Percentiles rank a stretch among this genome's conserved stretches.
Conservation (phyloP, 1,139 yeast species). For the Pneumocystis jirovecii region DNA sequence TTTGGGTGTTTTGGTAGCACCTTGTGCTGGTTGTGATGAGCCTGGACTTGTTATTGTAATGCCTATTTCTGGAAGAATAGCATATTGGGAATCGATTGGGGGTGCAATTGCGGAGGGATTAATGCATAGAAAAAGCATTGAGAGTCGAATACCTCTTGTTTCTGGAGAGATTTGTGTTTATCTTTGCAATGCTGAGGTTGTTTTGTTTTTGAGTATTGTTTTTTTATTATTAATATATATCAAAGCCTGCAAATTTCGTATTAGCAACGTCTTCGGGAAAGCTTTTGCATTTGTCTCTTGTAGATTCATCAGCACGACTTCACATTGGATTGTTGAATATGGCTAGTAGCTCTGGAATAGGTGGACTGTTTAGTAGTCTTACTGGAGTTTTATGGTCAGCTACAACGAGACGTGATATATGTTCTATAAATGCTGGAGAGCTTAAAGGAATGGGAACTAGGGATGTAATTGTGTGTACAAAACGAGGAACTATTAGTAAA, state of each 20-base stretch:
- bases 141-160: slow-evolving; percentile 26
- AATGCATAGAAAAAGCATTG: slow-evolving; percentile 28
- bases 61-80: slow-evolving; percentile 39
- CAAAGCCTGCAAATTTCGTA: slow-evolving; percentile 64
- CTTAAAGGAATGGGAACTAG: slow-evolving; percentile 40
- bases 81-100: slow-evolving; percentile 53
- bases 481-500: slow-evolving; percentile 31
- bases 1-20: slow-evolving; percentile 30
- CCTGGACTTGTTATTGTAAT: slow-evolving; percentile 57
- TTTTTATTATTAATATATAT: neutral
- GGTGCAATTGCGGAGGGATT: slow-evolving; percentile 54
- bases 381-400: slow-evolving; percentile 7
- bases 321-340: slow-evolving; percentile 13
- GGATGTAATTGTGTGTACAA: slow-evolving; percentile 28
- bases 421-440: slow-evolving; percentile 46
- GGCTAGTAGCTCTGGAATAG: slow-evolving; percentile 18
- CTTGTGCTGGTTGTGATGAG: slow-evolving; percentile 27
- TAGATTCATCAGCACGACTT: slow-evolving; percentile 59
- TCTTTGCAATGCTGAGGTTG: slow-evolving; percentile 31
- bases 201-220: neutral
- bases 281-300: slow-evolving; percentile 44
- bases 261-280: slow-evolving; percentile 60
- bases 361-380: slow-evolving; percentile 19
- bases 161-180: slow-evolving; percentile 42
- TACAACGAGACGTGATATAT: slow-evolving; percentile 35